phyloP scores from a whole-genome alignment of 208 protist genomes.

The Leishmania tropica region DNA sequence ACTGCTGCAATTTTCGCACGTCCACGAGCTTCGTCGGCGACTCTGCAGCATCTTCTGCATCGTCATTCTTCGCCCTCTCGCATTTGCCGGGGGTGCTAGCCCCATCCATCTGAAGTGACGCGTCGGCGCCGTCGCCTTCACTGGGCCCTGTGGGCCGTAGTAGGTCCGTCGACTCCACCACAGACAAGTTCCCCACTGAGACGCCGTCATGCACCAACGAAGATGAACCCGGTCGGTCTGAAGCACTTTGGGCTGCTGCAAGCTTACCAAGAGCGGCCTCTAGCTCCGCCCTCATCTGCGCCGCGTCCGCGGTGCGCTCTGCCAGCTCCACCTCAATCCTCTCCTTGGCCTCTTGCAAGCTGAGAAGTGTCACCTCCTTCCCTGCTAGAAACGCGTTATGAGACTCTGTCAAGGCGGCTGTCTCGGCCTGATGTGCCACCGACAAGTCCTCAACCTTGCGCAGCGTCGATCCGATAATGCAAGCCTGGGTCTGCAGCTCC shows the following conservation, averaged over 20 bases:
- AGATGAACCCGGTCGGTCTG: not conserved
- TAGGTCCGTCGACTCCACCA: not conserved
- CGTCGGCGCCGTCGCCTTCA: not conserved
- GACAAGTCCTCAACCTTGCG: slow-evolving; percentile 22
- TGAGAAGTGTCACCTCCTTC: slow-evolving; percentile 5
- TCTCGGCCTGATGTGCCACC: slow-evolving; percentile 9
- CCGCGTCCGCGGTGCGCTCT: not conserved
- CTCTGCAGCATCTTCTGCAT: not conserved
- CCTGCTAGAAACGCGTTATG: not conserved
- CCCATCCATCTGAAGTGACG: not conserved
- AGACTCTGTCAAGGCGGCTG: slow-evolving; percentile 1
- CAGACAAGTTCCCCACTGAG: not conserved
- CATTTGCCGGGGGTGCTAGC: not conserved
- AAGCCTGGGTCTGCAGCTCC: slow-evolving; percentile 21
- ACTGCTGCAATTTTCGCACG: slow-evolving; percentile 25
- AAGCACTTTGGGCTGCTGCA: slow-evolving; percentile 9
- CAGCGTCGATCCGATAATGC: slow-evolving; percentile 10
- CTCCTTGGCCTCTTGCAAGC: slow-evolving; percentile 10
- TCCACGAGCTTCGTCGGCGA: not conserved
- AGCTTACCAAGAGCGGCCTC: not conserved
- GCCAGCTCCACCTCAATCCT: slow-evolving; percentile 3
- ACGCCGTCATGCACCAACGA: not conserved
- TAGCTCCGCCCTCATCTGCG: slow-evolving; percentile 10
- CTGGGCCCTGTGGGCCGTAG: not conserved
- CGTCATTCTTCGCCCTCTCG: not conserved